Evolutionary conservation across 1,284 basidiomycete species (phyloP), one percentile per base, ranked within the genome.

Genomic region (Pascua sp.): DNA sequence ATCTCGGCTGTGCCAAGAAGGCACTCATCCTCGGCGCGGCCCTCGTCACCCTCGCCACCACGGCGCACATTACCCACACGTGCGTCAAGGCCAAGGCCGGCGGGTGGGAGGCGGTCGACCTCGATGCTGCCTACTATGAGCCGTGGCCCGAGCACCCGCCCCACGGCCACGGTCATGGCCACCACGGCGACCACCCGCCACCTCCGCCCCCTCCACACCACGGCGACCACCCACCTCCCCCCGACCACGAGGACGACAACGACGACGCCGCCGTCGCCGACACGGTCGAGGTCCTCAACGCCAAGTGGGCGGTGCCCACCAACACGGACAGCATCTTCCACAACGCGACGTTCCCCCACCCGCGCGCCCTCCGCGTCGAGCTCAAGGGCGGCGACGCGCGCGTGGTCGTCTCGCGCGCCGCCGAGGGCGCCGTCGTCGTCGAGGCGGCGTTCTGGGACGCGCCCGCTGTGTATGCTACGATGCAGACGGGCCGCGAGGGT

Each of bases 361-460:
- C n/a, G 8, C 9, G 41, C 15, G 17, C 24, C 16, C 47, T 38
- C 0, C 38, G n/a, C 10, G 38, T 49, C 16, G 41, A 38, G n/a
- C 47, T 66, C 43, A 51, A 53, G 15, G 54, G 46, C 32, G 42
- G 45, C 11, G 53, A 55, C 18, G 63, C 58, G 11, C 56, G 57
- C 15, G 56, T 69, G 24, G 45, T 67, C 44, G 53, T 69, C 7
- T 64, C 66, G 4, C 62, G 62, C 38, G 49, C 53, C 15, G 63
- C 58, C 2, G 49, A 55, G 37, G 43, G 59, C 13, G 45, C 57
- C 41, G 16, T 69, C 47, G 46, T 63, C 44, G 60, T 69, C 52
- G 64, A 69, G 57, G 63, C 63, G 16, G 48, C 51, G 16, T 64
- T 59, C 56, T 12, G 42, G 39, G 51, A 42, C n/a, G 59, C n/a